These are phyloP conservation scores for Warburgia ugandensis DNA, from an alignment of 164 flowering plant genomes.

Conservation along the genomic window DNA sequence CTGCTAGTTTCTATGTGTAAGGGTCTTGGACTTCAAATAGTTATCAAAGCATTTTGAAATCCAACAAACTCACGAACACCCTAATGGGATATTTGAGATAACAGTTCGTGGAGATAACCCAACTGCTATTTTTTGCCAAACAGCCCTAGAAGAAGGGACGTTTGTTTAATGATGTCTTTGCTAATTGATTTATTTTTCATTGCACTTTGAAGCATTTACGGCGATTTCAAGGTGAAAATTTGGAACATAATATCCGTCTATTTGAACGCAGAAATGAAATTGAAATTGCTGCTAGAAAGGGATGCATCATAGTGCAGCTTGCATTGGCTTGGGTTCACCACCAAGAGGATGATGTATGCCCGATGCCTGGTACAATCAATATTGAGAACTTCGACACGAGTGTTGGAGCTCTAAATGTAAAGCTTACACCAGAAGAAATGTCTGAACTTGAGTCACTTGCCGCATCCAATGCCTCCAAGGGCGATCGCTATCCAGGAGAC, in stretches of 20 bases:
- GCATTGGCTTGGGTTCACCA: conserved; percentile 38
- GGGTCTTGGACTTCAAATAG: no score
- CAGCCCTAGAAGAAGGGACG: no score
- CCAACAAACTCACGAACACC: no score
- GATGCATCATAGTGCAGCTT: conserved; percentile 30
- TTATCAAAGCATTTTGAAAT: no score
- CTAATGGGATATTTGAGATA: no score
- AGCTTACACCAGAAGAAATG: conserved; percentile 30
- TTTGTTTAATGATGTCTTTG: no score
- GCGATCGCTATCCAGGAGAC: conserved; percentile 14
- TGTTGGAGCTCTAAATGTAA: conserved; percentile 30
- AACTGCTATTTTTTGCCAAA: no score
- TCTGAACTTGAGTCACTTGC: conserved; percentile 30
- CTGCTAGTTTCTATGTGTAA: no score
- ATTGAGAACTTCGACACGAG: conserved; percentile 33
- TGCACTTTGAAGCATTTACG: conserved; percentile 27
- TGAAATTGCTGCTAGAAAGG: conserved; percentile 21
- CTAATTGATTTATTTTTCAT: no score
- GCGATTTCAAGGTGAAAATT: conserved; percentile 20
- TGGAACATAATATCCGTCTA: conserved; percentile 19
- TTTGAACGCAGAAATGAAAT: conserved; percentile 21
- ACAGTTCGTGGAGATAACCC: no score
- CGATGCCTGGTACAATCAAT: conserved; percentile 45
- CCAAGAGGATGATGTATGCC: conserved; percentile 30
- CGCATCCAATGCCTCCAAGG: conserved; percentile 21